phyloP scores from a whole-genome alignment of 768 basidiomycete genomes.

The Psilocybe cyanescens region DNA sequence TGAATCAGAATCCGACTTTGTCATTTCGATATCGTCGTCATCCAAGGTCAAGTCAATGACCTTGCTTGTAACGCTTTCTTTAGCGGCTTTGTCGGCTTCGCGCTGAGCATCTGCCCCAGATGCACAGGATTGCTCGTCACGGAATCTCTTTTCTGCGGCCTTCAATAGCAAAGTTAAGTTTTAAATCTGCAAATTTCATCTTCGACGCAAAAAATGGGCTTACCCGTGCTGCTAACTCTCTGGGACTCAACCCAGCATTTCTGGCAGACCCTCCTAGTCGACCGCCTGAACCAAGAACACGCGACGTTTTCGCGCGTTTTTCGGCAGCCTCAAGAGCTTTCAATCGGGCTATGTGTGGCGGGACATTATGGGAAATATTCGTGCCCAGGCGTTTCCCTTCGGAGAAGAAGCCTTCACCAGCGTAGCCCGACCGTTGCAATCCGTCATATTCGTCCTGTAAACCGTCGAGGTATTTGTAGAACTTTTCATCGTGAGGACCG shows the following conservation, averaged over 20 bases:
- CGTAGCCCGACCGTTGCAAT: constrained; percentile 79
- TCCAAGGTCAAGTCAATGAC: constrained; percentile 63
- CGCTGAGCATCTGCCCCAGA: constrained; percentile 56
- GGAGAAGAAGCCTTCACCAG: constrained; percentile 89
- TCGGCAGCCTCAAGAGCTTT: constrained; percentile 85
- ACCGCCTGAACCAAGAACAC: constrained; percentile 54
- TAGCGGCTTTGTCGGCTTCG: constrained; percentile 72
- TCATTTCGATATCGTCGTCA: constrained; percentile 16
- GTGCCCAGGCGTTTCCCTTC: constrained; percentile 73
- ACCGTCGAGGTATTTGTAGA: constrained; percentile 72
- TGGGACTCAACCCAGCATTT: constrained; percentile 51
- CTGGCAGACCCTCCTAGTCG: constrained; percentile 55
- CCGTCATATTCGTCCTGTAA: constrained; percentile 87
- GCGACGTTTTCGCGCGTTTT: constrained; percentile 55
- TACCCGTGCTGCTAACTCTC: constrained; percentile 75
- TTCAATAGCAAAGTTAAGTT: constrained; percentile 30
- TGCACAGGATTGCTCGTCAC: constrained; percentile 78
- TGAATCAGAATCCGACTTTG: constrained; percentile 34
- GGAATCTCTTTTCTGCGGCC: constrained; percentile 84
- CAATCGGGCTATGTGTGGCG: constrained; percentile 62
- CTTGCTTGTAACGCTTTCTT: constrained; percentile 62
- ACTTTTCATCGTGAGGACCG: constrained; percentile 87
- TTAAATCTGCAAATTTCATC: not conserved
- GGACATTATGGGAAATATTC: constrained; percentile 68
- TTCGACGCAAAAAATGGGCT: constrained; percentile 20